These are phyloP conservation scores for Heracleum sosnowskyi DNA, from an alignment of 129 eudicot genomes.

Conservation along the genomic window DNA sequence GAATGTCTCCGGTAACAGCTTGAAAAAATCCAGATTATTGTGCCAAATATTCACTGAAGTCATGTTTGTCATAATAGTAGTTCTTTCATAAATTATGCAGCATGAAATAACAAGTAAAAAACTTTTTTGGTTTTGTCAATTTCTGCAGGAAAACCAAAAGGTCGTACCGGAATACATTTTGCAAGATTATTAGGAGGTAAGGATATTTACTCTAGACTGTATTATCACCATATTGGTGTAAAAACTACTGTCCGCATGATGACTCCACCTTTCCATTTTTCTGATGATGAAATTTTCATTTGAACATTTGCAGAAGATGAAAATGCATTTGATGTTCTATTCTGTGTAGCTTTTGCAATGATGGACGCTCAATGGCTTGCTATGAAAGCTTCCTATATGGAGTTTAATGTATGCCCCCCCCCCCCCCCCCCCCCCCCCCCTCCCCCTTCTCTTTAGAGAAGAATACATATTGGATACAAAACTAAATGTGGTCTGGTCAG, in stretches of 20 bases:
- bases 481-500: not conserved
- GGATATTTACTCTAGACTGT: not conserved
- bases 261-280: not conserved
- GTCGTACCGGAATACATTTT: conserved; percentile 51
- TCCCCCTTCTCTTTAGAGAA: conserved; percentile 5
- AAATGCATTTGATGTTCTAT: conserved; percentile 60
- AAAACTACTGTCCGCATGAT: not conserved
- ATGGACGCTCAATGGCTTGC: conserved; percentile 94
- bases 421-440: not conserved
- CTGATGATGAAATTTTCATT: not conserved
- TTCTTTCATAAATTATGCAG: not conserved
- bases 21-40: not conserved
- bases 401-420: conserved; percentile 50
- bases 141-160: conserved; percentile 55
- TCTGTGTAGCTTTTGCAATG: conserved; percentile 67
- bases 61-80: not conserved
- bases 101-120: not conserved
- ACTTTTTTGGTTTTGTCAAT: conserved; percentile 9
- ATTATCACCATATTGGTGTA: not conserved
- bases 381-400: conserved; percentile 73
- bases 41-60: not conserved
- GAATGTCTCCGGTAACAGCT: not conserved
- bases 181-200: conserved; percentile 54
- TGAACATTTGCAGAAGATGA: conserved; percentile 48
- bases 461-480: not conserved